Evolutionary conservation across 2,329 filamentous ascomycete genomes (phyloP), one percentile per base, ranked within the genome.

Genomic region (Colletotrichum noveboracense): DNA sequence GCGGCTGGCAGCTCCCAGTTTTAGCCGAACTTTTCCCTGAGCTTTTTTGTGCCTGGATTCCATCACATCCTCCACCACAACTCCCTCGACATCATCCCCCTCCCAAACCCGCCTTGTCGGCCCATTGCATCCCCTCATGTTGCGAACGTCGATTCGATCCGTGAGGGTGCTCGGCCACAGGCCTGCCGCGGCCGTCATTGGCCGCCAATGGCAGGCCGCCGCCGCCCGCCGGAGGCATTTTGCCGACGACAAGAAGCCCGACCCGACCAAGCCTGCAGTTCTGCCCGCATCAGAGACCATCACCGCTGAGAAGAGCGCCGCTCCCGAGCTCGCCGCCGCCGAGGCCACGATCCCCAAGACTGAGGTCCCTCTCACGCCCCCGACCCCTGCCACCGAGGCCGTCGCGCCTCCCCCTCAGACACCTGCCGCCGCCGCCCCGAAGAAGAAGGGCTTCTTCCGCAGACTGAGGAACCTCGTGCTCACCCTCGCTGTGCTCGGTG

Each of bases 381-480:
- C 87, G 73, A 71, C 74, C 62, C 77, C 79, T 77, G 38, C 72
- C 16, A 76, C 73, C 36, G 80, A 82, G 60, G 79, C 85, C 12
- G 80, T 80, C 75, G 82, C 83, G 75, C 81, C 85, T 73, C 81
- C 85, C 24, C 80, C 85, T 76, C 85, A 82, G 58, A 80, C 81
- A 74, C 83, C 80, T 78, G 70, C 82, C 80, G 38, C 78, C 86
- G 18, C 84, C 84, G 78, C 86, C 80, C 80, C 88, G 81, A 85
- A 88, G 88, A 87, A 91, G 90, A 88, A 94, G 91, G 88, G 92
- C 83, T 89, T 92, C 84, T 89, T 92, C 83, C 91, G 94, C 78
- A 92, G 94, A 74, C 91, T 98, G 83, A 91, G 95, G 80, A 93
- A 93, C 83, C 93, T 96, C 82, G 86, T 98, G 74, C 86, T 96